A percentile compares a stretch with the other conserved stretches of the same genome.
Evolutionary conservation across 768 basidiomycete species (phyloP).

Genomic region (Hygrophorus russula): DNA sequence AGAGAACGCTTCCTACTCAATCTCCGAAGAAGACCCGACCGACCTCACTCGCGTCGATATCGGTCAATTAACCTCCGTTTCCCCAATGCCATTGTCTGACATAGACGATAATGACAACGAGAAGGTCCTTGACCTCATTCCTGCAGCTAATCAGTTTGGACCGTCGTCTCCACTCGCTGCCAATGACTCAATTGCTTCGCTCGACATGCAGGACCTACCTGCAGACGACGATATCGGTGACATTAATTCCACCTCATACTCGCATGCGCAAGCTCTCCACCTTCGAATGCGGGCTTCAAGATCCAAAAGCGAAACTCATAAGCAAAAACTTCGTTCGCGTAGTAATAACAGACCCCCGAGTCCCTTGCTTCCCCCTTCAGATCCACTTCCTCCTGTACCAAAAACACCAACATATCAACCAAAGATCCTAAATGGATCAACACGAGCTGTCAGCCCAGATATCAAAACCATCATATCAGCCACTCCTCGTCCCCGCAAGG

Average conservation of each 20-base stretch:
- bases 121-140: constrained; percentile 5
- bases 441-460: constrained; percentile 22
- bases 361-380: constrained; percentile 1
- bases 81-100: constrained; percentile 18
- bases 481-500: constrained; percentile 22
- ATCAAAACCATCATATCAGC: constrained; percentile 26
- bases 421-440: not conserved
- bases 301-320: constrained; percentile 17
- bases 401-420: too few relatives aligned
- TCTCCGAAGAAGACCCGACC: constrained; percentile 5
- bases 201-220: constrained; percentile 23
- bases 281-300: constrained; percentile 12
- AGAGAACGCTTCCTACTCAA: constrained; percentile 8
- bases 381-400: not conserved
- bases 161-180: constrained; percentile 9
- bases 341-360: constrained; percentile 5
- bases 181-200: constrained; percentile 26
- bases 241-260: not conserved
- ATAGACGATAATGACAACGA: constrained; percentile 17
- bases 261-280: constrained; percentile 9
- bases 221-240: constrained; percentile 15
- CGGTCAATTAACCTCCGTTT: constrained; percentile 13
- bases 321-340: constrained; percentile 11
- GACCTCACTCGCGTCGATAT: constrained; percentile 4
- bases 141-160: constrained; percentile 2